A percentile compares a stretch with the other conserved stretches of the same genome.
These are phyloP conservation scores for Malus sylvestris DNA, from an alignment of 306 rosid species.

Conservation along the genomic window DNA sequence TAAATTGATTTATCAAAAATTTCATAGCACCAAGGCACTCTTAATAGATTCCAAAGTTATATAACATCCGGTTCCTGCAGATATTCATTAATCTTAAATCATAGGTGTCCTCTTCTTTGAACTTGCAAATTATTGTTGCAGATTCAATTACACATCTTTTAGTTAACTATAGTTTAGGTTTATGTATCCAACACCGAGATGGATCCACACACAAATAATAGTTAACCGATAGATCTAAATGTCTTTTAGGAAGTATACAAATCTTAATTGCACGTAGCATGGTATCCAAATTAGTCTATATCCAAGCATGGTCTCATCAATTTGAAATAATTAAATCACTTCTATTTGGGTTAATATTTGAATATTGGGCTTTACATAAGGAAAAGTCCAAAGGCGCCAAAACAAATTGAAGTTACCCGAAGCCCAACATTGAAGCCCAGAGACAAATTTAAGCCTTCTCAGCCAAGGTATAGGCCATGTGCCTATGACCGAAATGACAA, in stretches of 20 bases:
- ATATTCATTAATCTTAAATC: not conserved
- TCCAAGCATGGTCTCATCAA: not conserved
- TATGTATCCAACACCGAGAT: not conserved
- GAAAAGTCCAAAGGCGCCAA: too few species aligned
- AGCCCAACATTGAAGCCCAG: too few species aligned
- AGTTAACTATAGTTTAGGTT: not conserved
- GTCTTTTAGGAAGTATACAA: not conserved
- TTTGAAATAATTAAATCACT: not conserved
- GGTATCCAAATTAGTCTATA: not conserved
- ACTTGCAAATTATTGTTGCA: not conserved
- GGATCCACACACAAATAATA: not conserved
- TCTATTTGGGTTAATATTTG: too few species aligned
- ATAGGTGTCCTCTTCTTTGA: not conserved
- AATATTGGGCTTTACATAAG: too few species aligned
- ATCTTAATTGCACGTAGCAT: not conserved
- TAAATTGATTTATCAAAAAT: not conserved
- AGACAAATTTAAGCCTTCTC: fast-evolving
- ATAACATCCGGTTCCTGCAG: not conserved
- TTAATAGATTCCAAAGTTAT: not conserved
- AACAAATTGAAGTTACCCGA: too few species aligned
- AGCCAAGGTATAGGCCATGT: too few species aligned
- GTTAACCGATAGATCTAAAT: not conserved
- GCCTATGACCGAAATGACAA: too few species aligned
- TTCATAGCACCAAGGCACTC: not conserved
- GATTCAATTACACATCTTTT: not conserved